These are phyloP conservation scores for Tillandsia fasciculata DNA, from an alignment of 176 grass and related monocot species.

Conservation along the genomic window DNA sequence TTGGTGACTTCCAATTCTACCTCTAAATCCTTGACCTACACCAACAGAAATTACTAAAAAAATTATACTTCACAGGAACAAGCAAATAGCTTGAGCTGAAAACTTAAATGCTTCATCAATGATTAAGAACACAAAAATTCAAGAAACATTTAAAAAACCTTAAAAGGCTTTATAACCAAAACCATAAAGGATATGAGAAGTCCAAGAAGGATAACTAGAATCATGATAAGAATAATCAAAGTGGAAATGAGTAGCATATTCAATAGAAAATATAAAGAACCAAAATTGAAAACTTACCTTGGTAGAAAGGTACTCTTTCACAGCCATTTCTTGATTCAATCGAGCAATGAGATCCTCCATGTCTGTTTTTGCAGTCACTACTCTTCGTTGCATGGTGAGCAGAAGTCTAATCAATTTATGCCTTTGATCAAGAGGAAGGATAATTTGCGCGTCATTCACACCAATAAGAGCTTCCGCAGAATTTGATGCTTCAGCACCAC, in stretches of 20 bases:
- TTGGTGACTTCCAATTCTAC: constrained; percentile 88
- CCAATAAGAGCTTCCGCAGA: constrained; percentile 40
- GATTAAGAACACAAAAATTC: background rate
- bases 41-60: constrained; percentile 13
- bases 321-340: constrained; percentile 85
- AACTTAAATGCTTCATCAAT: background rate
- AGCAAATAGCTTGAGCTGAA: background rate
- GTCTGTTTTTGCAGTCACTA: constrained; percentile 73
- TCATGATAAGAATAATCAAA: constrained; percentile 8
- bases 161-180: constrained; percentile 5
- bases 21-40: constrained; percentile 98
- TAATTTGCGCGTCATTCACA: constrained; percentile 52
- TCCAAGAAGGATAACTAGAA: constrained; percentile 2
- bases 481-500: constrained; percentile 48
- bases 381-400: constrained; percentile 70
- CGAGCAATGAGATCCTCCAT: constrained; percentile 99
- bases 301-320: constrained; percentile 92
- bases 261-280: background rate
- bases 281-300: constrained; percentile 45
- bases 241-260: constrained; percentile 1
- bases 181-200: constrained; percentile 14
- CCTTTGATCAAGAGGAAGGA: constrained; percentile 83
- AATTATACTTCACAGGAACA: background rate
- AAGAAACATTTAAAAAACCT: background rate
- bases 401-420: constrained; percentile 78